Evolutionary conservation across 805 yeast genomes (phyloP), one percentile per base, ranked within the genome.

Genomic region (Schwanniomyces occidentalis): DNA sequence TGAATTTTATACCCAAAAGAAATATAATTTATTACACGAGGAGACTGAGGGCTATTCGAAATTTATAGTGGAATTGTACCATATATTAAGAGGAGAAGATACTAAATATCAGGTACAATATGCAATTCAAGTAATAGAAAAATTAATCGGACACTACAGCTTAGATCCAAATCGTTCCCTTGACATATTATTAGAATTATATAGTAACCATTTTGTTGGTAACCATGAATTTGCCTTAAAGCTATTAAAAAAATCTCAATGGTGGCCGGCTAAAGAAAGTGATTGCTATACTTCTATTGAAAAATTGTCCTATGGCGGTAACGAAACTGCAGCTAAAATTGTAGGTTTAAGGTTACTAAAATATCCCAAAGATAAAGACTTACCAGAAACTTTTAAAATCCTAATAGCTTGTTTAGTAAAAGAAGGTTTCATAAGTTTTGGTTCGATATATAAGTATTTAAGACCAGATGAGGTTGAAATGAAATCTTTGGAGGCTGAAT

Each of bases 11-110:
- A 64, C 79, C 35, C 66, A 78, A 40, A 70, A 70, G 50, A 77
- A 80, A 44, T 87, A 67, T 61, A 83, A 85, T 38, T 62, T 88
- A 12, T 48, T 86, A 6, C 76, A 79, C 32, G 96, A 90, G 55
- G 84, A 84, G 41, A 65, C 79, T 16, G 88, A 83, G 51, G 97
- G 96, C 1, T 89, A 77, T 57, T 58, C 95, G 8, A 80, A 78
- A 45, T 61, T 85, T 20, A 54, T 79, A 1, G 69, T 70, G 2
- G 76, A 80, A 30, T 42, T 83, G 8, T 55, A 63, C 35, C 42
- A 58, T 2, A 67, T 78, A 1, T 61, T 74, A 34, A 47, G 51
- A 16, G 22, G 40, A 14, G 60, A 63, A 3, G 71, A 73, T 36
- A 56, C 73, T 6, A 42, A 48, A 3, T 61, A 49, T 25, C 71